Evolutionary conservation across 768 basidiomycete species (phyloP).

Genomic region (Suillus clintonianus): DNA sequence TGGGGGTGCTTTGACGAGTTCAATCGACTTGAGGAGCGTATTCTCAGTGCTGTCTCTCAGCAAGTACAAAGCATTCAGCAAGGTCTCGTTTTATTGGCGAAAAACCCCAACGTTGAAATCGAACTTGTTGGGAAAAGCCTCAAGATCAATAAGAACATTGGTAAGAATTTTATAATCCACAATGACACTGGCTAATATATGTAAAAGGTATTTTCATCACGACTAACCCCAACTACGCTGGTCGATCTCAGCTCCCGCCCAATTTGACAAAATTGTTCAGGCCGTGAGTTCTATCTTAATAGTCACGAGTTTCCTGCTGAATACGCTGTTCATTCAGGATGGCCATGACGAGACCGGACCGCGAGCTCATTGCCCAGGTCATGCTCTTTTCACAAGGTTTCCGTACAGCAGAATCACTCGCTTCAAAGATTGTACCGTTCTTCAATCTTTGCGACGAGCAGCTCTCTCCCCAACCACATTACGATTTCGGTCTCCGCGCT

Average conservation of each 20-base stretch:
- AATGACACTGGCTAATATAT: constrained; percentile 10
- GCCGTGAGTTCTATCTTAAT: constrained; percentile 57
- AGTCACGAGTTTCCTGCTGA: constrained; percentile 7
- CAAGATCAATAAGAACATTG: constrained; percentile 93
- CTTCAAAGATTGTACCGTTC: constrained; percentile 98
- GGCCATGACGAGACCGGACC: constrained; percentile 98
- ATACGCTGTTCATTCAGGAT: constrained; percentile 54
- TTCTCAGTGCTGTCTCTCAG: constrained; percentile 96
- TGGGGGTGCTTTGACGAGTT: constrained; percentile 99
- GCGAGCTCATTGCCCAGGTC: constrained; percentile 98
- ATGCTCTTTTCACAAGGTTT: constrained; percentile 99
- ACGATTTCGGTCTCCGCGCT: constrained; percentile 97
- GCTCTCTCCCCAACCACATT: constrained; percentile 95
- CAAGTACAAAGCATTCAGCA: constrained; percentile 99
- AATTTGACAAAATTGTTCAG: constrained; percentile 92
- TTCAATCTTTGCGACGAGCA: constrained; percentile 99
- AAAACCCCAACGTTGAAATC: constrained; percentile 87
- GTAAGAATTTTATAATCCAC: constrained; percentile 36
- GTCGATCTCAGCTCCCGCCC: constrained; percentile 87
- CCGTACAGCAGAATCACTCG: constrained; percentile 95
- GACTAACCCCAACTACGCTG: constrained; percentile 98
- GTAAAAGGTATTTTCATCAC: constrained; percentile 92
- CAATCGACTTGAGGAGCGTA: constrained; percentile 97
- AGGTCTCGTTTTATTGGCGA: constrained; percentile 79
- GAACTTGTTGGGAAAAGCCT: constrained; percentile 94